A percentile compares a stretch with the other conserved stretches of the same genome.
These are phyloP conservation scores for Yarrowia phangngaensis DNA, from an alignment of 805 yeast species.

Conservation along the genomic window DNA sequence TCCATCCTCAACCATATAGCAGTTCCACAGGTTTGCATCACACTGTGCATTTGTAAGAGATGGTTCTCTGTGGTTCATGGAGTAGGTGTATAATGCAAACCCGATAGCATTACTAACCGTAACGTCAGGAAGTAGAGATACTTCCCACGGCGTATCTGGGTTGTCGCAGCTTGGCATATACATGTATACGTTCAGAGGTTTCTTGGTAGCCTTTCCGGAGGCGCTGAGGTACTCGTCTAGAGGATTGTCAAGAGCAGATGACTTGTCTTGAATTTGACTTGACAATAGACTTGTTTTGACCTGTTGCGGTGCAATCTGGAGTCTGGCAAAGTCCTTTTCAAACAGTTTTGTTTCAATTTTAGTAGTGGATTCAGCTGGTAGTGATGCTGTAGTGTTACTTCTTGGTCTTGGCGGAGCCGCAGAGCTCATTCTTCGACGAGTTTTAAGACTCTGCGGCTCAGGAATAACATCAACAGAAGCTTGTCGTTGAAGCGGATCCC, in stretches of 20 bases:
- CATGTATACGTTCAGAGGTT: constrained; percentile 37
- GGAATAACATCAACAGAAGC: constrained; percentile 15
- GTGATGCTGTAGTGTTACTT: constrained; percentile 26
- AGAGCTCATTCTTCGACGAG: constrained; percentile 4
- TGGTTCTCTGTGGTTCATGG: constrained; percentile 34
- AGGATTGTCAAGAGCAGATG: constrained; percentile 37
- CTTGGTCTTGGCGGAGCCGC: constrained; percentile 3
- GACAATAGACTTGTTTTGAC: constrained; percentile 1
- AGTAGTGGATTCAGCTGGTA: constrained; percentile 8
- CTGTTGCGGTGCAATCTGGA: background rate
- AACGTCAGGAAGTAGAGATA: constrained; percentile 41
- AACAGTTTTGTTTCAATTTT: constrained; percentile 10
- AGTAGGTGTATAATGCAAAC: constrained; percentile 43
- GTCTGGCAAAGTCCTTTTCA: constrained; percentile 16
- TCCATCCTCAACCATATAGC: constrained; percentile 89
- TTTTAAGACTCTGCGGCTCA: constrained; percentile 12
- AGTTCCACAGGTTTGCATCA: constrained; percentile 71
- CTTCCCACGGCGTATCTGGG: constrained; percentile 38
- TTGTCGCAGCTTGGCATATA: constrained; percentile 38
- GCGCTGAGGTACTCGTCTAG: constrained; percentile 39
- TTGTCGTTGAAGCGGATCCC: constrained; percentile 6
- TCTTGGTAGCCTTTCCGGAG: constrained; percentile 40
- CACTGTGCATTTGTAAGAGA: constrained; percentile 34
- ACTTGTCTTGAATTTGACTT: constrained; percentile 35
- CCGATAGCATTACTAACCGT: constrained; percentile 57